Conservation (phyloP, 768 basidiomycete genomes). For the Auricularia heimuer region DNA sequence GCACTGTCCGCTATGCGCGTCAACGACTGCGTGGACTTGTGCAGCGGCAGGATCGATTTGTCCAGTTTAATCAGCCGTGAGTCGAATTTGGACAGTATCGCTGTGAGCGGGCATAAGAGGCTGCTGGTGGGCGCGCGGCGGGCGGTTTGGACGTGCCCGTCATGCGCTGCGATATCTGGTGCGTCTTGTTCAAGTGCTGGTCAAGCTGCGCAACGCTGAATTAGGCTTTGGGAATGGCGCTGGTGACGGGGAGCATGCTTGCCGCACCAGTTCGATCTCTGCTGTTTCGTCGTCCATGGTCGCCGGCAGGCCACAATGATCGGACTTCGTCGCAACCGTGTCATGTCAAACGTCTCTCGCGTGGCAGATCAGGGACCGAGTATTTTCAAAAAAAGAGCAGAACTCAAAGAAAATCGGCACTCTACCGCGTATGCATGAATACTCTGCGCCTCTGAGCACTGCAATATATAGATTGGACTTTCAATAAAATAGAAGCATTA, state of each 20-base stretch:
- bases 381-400: too few species aligned
- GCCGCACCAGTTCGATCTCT: constrained; percentile 58
- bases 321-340: neutral
- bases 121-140: neutral
- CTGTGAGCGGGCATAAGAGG: constrained; percentile 32
- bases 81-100: constrained; percentile 77
- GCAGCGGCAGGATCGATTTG: constrained; percentile 77
- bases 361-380: too few species aligned
- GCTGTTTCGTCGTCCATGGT: constrained; percentile 54
- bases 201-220: constrained; percentile 45
- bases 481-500: too few species aligned
- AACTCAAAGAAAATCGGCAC: too few species aligned
- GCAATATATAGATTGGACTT: too few species aligned
- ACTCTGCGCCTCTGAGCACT: too few species aligned
- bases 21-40: constrained; percentile 64
- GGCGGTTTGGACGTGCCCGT: constrained; percentile 43
- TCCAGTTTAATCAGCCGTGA: constrained; percentile 72
- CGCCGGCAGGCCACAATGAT: neutral
- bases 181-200: constrained; percentile 80
- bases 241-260: too few species aligned
- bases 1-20: constrained; percentile 63
- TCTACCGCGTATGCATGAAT: too few species aligned
- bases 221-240: neutral
- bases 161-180: constrained; percentile 79
- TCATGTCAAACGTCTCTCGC: too few species aligned